These are phyloP conservation scores for Pythium rishiriense DNA, from an alignment of 352 stramenopile species.

Conservation along the genomic window DNA sequence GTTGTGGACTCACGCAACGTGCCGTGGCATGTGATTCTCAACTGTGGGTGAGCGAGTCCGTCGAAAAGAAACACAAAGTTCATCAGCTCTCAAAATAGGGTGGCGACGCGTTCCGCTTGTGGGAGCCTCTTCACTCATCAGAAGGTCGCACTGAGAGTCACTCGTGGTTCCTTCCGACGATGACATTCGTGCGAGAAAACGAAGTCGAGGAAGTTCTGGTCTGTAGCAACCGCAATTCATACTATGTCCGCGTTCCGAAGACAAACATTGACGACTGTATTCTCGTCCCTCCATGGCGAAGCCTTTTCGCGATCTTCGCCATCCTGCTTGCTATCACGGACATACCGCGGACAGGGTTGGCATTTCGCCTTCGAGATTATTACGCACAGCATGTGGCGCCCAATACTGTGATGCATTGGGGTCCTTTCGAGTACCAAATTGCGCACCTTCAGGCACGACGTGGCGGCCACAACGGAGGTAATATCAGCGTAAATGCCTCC, in stretches of 20 bases:
- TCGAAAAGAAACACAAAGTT: background rate
- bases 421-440: slow-evolving; percentile 47
- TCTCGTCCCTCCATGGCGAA: slow-evolving; percentile 4
- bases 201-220: background rate
- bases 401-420: slow-evolving; percentile 36
- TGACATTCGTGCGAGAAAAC: background rate
- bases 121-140: too few species aligned
- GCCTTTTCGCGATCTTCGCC: slow-evolving; percentile 11
- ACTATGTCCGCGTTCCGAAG: background rate
- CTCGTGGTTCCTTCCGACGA: background rate
- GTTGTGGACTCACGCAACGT: slow-evolving; percentile 3
- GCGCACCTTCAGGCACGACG: slow-evolving; percentile 28
- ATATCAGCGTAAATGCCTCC: background rate
- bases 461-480: background rate
- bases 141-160: too few species aligned
- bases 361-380: slow-evolving; percentile 31
- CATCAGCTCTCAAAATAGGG: too few species aligned
- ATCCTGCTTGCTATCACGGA: slow-evolving; percentile 45
- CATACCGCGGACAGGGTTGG: slow-evolving; percentile 50
- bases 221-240: background rate
- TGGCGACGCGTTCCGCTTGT: too few species aligned
- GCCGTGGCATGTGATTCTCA: slow-evolving; percentile 13
- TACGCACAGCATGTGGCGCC: slow-evolving; percentile 31
- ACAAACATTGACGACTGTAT: slow-evolving; percentile 17
- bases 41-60: slow-evolving; percentile 7